phyloP scores from a whole-genome alignment of 257 asterid species.

The Sherardia arvensis region DNA sequence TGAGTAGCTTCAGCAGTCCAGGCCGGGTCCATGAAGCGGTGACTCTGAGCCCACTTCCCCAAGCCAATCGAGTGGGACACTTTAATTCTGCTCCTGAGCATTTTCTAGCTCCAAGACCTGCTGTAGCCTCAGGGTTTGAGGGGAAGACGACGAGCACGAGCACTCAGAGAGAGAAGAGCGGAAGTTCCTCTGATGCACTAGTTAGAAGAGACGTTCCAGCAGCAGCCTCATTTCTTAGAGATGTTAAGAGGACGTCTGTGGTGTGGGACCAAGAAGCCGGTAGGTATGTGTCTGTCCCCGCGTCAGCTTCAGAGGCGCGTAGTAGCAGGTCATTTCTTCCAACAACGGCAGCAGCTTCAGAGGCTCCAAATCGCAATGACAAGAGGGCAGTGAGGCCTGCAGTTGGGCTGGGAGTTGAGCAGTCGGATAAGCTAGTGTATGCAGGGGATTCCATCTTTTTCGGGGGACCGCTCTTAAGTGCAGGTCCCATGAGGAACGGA shows the following conservation, averaged over 20 bases:
- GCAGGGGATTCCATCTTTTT: slow-evolving; percentile 81
- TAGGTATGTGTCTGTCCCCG: slow-evolving; percentile 72
- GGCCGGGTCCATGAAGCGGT: slow-evolving; percentile 69
- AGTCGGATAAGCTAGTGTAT: slow-evolving; percentile 63
- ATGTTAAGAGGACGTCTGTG: slow-evolving; percentile 82
- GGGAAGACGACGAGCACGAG: slow-evolving; percentile 36
- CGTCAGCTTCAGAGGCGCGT: slow-evolving; percentile 57
- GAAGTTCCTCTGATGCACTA: slow-evolving; percentile 34
- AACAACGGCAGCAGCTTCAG: slow-evolving; percentile 21
- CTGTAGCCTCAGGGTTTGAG: slow-evolving; percentile 38
- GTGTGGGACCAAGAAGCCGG: slow-evolving; percentile 99
- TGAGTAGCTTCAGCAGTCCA: slow-evolving; percentile 92
- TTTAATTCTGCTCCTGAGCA: slow-evolving; percentile 22
- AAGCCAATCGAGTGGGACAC: slow-evolving; percentile 30
- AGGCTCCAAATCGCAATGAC: too few relatives aligned
- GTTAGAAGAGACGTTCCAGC: too few relatives aligned
- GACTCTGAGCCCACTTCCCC: slow-evolving; percentile 87
- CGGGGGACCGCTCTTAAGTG: slow-evolving; percentile 81
- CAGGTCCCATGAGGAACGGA: slow-evolving; percentile 51
- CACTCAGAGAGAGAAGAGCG: slow-evolving; percentile 28
- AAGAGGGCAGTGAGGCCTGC: slow-evolving; percentile 21
- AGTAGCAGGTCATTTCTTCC: slow-evolving; percentile 33
- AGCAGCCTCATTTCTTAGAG: slow-evolving; percentile 50
- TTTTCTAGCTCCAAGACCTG: slow-evolving; percentile 24
- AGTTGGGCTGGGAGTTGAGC: slow-evolving; percentile 28